A percentile compares a stretch with the other conserved stretches of the same genome.
Evolutionary conservation across 805 yeast genomes (phyloP).

Genomic region (Monosporozyma aquatica): DNA sequence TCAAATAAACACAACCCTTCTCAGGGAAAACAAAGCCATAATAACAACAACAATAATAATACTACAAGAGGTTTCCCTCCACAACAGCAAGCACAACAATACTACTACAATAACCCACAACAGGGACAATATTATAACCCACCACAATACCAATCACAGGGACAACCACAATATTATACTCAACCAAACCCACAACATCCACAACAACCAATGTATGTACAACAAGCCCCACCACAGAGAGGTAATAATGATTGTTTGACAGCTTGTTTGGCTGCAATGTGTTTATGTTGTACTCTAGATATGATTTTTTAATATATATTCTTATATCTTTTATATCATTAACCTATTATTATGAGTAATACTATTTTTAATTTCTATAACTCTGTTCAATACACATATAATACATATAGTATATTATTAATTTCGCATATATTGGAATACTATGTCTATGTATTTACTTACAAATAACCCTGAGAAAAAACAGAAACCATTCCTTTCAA

Average conservation of each 20-base stretch:
- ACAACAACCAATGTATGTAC: slow-evolving; percentile 46
- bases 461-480: no score
- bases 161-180: slow-evolving; percentile 35
- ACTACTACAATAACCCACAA: no score
- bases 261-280: slow-evolving; percentile 47
- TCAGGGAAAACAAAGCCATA: no score
- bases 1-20: background rate
- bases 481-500: no score
- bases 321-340: no score
- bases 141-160: slow-evolving; percentile 36
- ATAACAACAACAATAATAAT: no score
- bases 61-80: slow-evolving; percentile 12
- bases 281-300: slow-evolving; percentile 48
- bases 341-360: background rate
- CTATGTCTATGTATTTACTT: no score
- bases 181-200: slow-evolving; percentile 37
- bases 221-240: slow-evolving; percentile 35
- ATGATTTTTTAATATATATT: slow-evolving; percentile 34
- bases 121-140: no score
- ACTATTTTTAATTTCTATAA: background rate
- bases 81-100: slow-evolving; percentile 22
- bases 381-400: background rate
- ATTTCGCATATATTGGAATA: no score
- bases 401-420: no score
- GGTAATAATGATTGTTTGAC: slow-evolving; percentile 38